Conservation (phyloP, 1,284 basidiomycete species). For the Porogramme epimiltina region DNA sequence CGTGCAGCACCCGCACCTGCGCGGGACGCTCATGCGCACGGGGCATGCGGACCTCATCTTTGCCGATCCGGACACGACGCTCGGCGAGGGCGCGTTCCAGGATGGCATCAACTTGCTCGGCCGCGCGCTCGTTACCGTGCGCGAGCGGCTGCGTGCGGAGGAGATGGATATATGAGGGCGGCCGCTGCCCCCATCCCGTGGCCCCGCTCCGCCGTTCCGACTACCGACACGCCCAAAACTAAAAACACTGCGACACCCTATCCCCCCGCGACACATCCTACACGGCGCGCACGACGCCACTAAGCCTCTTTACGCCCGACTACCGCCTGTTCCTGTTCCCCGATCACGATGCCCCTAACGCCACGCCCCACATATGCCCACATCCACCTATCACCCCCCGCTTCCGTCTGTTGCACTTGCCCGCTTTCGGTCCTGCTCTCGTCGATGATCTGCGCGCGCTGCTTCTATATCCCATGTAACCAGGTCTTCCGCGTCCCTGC, state of each 20-base stretch:
- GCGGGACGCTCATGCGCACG: slow-evolving; percentile 48
- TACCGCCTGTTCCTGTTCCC: too few species aligned
- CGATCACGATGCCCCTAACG: too few species aligned
- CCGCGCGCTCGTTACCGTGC: slow-evolving; percentile 51
- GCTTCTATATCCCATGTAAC: too few species aligned
- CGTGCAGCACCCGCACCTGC: slow-evolving; percentile 55
- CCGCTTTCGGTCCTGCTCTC: too few species aligned
- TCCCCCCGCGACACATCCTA: too few species aligned
- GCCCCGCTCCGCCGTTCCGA: not conserved
- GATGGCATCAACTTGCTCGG: slow-evolving; percentile 64
- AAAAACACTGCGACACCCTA: not conserved
- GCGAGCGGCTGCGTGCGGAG: slow-evolving; percentile 45
- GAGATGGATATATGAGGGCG: slow-evolving; percentile 15
- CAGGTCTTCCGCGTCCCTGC: too few species aligned
- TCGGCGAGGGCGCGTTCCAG: slow-evolving; percentile 54
- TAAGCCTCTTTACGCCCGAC: too few species aligned
- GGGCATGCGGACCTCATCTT: slow-evolving; percentile 50
- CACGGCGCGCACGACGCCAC: too few species aligned
- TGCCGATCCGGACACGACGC: slow-evolving; percentile 52
- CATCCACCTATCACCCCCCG: too few species aligned
- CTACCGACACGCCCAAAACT: not conserved
- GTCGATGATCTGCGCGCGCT: too few species aligned
- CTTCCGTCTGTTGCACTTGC: too few species aligned
- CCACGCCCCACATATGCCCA: too few species aligned
- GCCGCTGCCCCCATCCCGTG: not conserved